phyloP scores from a whole-genome alignment of 1,284 basidiomycete species.

The Phlebopus sp. region DNA sequence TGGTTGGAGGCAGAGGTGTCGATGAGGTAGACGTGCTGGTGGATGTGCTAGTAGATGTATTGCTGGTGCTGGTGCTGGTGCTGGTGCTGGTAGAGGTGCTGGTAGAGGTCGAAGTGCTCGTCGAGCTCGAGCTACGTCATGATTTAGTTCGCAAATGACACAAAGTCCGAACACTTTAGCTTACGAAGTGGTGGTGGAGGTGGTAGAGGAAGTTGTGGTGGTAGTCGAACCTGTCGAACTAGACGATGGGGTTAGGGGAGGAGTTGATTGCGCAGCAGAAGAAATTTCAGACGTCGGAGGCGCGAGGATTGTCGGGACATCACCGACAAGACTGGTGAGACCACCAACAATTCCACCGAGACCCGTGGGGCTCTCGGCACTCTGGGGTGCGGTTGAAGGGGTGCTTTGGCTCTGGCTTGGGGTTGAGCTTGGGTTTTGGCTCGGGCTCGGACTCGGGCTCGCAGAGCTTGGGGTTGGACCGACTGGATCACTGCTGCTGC shows the following conservation, averaged over 20 bases:
- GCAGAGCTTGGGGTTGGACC: slow-evolving; percentile 2
- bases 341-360: slow-evolving; percentile 9
- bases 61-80: slow-evolving; percentile 1
- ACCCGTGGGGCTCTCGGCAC: neutral
- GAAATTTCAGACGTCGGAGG: slow-evolving; percentile 20
- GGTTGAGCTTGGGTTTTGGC: too few relatives aligned
- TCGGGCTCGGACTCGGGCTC: too few relatives aligned
- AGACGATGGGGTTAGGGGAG: slow-evolving; percentile 21
- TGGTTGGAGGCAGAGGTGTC: slow-evolving; percentile 3
- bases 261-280: slow-evolving; percentile 11
- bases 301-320: slow-evolving; percentile 10
- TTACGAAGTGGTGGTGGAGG: slow-evolving; percentile 17
- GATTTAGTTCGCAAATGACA: neutral
- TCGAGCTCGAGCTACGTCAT: slow-evolving; percentile 9
- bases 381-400: slow-evolving; percentile 3
- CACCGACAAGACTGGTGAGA: slow-evolving; percentile 20
- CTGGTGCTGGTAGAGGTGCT: slow-evolving; percentile 3
- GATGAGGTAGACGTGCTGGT: neutral
- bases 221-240: slow-evolving; percentile 29
- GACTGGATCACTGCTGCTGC: too few relatives aligned
- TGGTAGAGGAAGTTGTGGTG: slow-evolving; percentile 8
- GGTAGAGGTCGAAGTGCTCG: slow-evolving; percentile 7
- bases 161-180: slow-evolving; percentile 2
- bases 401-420: neutral
- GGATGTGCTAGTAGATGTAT: neutral